A percentile compares a stretch with the other conserved stretches of the same genome.
These are phyloP conservation scores for Heritiera fomes DNA, from an alignment of 345 rosid genomes.

Conservation along the genomic window DNA sequence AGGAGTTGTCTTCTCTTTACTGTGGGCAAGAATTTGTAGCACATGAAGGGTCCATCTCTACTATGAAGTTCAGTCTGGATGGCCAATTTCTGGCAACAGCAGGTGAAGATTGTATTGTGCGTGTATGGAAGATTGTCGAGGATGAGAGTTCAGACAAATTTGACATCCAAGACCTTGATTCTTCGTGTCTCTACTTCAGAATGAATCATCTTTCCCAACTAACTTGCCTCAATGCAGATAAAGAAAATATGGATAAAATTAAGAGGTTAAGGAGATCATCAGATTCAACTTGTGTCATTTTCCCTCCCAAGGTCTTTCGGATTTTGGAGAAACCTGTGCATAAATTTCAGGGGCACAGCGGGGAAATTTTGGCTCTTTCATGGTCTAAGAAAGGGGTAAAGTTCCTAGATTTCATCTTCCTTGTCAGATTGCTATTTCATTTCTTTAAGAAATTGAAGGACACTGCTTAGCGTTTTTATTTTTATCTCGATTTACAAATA, in stretches of 20 bases:
- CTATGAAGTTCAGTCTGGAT: slow-evolving; percentile 62
- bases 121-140: slow-evolving; percentile 65
- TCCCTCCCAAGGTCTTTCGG: slow-evolving; percentile 57
- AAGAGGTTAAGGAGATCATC: slow-evolving; percentile 42
- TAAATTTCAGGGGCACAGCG: slow-evolving; percentile 52
- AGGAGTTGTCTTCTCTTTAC: slow-evolving; percentile 55
- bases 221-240: slow-evolving; percentile 37
- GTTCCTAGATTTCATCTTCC: neutral
- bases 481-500: slow-evolving; percentile 8
- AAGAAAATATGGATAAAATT: slow-evolving; percentile 29
- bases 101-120: slow-evolving; percentile 60
- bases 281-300: slow-evolving; percentile 48
- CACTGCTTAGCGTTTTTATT: slow-evolving; percentile 4
- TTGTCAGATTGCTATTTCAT: neutral
- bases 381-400: slow-evolving; percentile 69
- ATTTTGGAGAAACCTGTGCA: slow-evolving; percentile 57
- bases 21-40: slow-evolving; percentile 59
- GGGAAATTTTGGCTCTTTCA: slow-evolving; percentile 60
- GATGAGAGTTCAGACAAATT: slow-evolving; percentile 42
- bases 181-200: slow-evolving; percentile 50
- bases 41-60: slow-evolving; percentile 48
- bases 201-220: slow-evolving; percentile 45
- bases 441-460: neutral
- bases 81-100: slow-evolving; percentile 60
- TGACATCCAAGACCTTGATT: slow-evolving; percentile 40